Evolutionary conservation across 2,329 filamentous ascomycete species (phyloP), one percentile per base, ranked within the genome.

Genomic region (Fusarium falciforme): DNA sequence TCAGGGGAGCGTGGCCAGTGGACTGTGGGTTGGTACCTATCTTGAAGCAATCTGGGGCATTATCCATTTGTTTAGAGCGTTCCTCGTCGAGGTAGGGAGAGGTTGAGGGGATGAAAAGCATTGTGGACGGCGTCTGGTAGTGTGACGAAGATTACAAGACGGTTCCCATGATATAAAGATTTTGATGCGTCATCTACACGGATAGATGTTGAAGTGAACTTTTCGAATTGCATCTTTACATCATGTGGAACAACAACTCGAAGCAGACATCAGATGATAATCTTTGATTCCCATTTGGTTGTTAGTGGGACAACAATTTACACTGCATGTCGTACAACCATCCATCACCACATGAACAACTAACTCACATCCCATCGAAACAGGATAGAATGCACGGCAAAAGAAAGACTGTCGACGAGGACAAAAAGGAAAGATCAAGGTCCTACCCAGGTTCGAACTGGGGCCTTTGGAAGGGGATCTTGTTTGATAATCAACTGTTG

Each of bases 1-100:
- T 61, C 31, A 54, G 68, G 52, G 47, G 52, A 61, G 65, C 64
- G 47, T 33, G 60, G 52, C 29, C 47, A 38, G n/a, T 33, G 54
- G 44, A 33, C 27, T 52, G 59, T 49, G 52, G 54, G 49, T 27
- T 42, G 49, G 47, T 47, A 70, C 69, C 38, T 66, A 67, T 72
- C 38, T 66, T 49, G 58, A 58, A 54, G 61, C 47, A 36, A 58
- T 57, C 44, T 61, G 36, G 22, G 27, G 33, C 40, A 61, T 59
- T 59, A 22, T n/a, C 35, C 55, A 58, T 58, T 27, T 54, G 40
- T 54, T 63, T 38, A 54, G 36, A 38, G 33, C 14, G 55, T 64
- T 22, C 20, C 33, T 31, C 42, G 31, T 57, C 27, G 17, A 38
- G 36, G 25, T 10, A 14, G 17, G 35, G 25, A 25, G 35, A 31